phyloP scores from a whole-genome alignment of 768 basidiomycete species.

The Calocybe cyanea region DNA sequence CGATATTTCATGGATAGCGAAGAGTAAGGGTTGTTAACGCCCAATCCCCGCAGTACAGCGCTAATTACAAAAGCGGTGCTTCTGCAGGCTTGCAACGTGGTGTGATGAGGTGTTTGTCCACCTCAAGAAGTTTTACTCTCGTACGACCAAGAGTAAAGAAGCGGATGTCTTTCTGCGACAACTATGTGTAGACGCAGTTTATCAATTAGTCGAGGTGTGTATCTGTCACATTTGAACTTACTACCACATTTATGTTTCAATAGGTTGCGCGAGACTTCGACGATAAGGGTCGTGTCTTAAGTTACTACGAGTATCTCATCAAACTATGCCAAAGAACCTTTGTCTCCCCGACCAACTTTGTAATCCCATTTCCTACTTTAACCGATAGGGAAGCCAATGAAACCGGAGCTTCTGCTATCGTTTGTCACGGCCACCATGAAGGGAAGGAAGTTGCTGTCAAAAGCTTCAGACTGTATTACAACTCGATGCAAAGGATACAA shows the following conservation, averaged over 20 bases:
- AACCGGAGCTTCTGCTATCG: conserved; percentile 14
- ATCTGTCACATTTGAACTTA: background rate
- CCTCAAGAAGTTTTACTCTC: background rate
- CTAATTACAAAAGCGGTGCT: too few species aligned
- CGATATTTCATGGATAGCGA: background rate
- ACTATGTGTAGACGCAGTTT: conserved; percentile 9
- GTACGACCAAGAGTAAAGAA: background rate
- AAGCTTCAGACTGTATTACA: conserved; percentile 11
- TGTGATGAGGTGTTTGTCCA: conserved; percentile 8
- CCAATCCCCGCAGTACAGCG: too few species aligned
- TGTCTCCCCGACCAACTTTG: conserved; percentile 3
- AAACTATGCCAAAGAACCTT: conserved; percentile 7
- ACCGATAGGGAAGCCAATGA: background rate
- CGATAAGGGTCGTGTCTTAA: conserved; percentile 2
- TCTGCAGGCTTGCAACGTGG: conserved; percentile 7
- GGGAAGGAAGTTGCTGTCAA: conserved; percentile 16
- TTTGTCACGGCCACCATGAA: conserved; percentile 14
- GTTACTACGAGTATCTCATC: conserved; percentile 12
- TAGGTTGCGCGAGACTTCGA: conserved; percentile 9
- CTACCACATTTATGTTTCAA: background rate
- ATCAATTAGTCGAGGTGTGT: conserved; percentile 12
- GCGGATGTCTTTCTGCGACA: background rate
- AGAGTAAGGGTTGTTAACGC: conserved; percentile 5
- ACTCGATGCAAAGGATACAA: conserved; percentile 2
- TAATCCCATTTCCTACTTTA: conserved; percentile 2